Evolutionary conservation across 192 early-diverging fungal species (phyloP).

Genomic region (Podila horticola): DNA sequence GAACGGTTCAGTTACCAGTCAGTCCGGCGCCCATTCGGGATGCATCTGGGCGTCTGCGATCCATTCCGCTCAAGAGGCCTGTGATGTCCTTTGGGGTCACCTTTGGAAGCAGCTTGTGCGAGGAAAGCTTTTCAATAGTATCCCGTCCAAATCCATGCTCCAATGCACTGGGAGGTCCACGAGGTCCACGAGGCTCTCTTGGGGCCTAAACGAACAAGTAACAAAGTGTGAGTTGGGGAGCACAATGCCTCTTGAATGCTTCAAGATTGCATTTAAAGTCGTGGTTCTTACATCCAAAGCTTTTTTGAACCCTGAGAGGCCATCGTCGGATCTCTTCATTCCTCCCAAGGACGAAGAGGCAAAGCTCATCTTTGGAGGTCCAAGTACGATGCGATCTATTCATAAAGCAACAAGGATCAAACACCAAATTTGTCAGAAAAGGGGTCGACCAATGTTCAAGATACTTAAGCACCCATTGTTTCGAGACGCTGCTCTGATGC

Average conservation of each 20-base stretch:
- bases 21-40: constrained; percentile 7
- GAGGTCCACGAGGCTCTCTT: constrained; percentile 34
- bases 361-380: constrained; percentile 67
- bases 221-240: background rate
- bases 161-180: constrained; percentile 42
- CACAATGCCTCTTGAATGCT: background rate
- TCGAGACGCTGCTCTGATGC: constrained; percentile 8
- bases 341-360: constrained; percentile 62
- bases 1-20: constrained; percentile 9
- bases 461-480: background rate
- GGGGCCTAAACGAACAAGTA: constrained; percentile 13
- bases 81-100: constrained; percentile 50
- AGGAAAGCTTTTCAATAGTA: constrained; percentile 44
- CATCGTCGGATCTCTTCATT: constrained; percentile 56
- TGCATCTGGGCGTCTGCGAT: constrained; percentile 26
- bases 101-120: constrained; percentile 33
- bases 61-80: constrained; percentile 45
- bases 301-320: constrained; percentile 37
- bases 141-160: constrained; percentile 51
- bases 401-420: background rate
- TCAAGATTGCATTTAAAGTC: background rate
- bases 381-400: constrained; percentile 61
- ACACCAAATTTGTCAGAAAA: background rate
- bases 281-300: constrained; percentile 23
- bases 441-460: constrained; percentile 3